These are phyloP conservation scores for Santalum album DNA, from an alignment of 164 flowering plant genomes.

Conservation along the genomic window DNA sequence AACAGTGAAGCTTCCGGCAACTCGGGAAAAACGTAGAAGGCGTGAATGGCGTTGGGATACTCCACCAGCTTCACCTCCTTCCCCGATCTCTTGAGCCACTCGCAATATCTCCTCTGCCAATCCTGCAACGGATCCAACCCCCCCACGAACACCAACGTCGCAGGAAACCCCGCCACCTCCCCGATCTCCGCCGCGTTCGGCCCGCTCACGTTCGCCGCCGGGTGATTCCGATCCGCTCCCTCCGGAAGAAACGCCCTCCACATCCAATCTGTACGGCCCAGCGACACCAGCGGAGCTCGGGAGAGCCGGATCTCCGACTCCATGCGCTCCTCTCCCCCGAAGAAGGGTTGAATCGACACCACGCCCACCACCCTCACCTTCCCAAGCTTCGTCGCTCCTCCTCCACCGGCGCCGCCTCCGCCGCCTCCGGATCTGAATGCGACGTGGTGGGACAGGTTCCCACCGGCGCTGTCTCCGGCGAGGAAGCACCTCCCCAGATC, in stretches of 20 bases:
- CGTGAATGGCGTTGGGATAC: slow-evolving; percentile 34
- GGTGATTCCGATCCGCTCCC: slow-evolving; percentile 38
- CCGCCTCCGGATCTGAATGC: slow-evolving; percentile 15
- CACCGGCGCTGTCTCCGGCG: slow-evolving; percentile 70
- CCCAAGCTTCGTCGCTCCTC: no score
- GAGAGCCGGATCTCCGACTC: slow-evolving; percentile 27
- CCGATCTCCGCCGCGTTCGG: slow-evolving; percentile 24
- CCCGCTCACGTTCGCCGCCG: slow-evolving; percentile 31
- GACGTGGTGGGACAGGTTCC: slow-evolving; percentile 53
- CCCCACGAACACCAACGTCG: slow-evolving; percentile 30
- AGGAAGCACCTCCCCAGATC: slow-evolving; percentile 23
- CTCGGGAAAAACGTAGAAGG: slow-evolving; percentile 39
- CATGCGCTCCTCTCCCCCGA: slow-evolving; percentile 46
- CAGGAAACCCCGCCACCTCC: slow-evolving; percentile 23
- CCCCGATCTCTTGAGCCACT: slow-evolving; percentile 30
- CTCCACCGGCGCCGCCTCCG: neutral
- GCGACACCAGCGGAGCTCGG: slow-evolving; percentile 15
- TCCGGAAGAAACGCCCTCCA: slow-evolving; percentile 47
- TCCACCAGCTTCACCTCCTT: slow-evolving; percentile 25
- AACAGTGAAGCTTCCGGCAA: slow-evolving; percentile 21
- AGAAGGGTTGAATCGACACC: slow-evolving; percentile 36
- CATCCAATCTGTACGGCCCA: slow-evolving; percentile 25
- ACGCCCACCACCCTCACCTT: slow-evolving; percentile 13
- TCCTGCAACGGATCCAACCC: slow-evolving; percentile 48
- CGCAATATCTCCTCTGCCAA: slow-evolving; percentile 38